phyloP scores from a whole-genome alignment of 2,329 filamentous ascomycete species.

The Davidsoniella eucalypti region DNA sequence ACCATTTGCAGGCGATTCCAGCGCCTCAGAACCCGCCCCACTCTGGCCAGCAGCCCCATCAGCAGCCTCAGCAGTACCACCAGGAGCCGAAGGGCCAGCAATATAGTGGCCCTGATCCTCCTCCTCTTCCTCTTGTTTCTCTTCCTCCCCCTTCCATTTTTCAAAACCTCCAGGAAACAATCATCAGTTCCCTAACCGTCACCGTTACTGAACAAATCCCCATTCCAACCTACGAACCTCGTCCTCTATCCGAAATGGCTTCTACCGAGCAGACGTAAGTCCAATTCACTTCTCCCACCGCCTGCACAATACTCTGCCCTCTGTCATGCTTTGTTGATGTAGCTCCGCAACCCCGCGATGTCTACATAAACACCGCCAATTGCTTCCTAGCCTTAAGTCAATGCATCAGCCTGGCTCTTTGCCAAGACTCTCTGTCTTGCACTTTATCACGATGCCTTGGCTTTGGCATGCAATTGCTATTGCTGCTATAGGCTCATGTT shows the following conservation, averaged over 20 bases:
- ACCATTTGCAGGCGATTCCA: neutral
- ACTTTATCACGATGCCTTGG: neutral
- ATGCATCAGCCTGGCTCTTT: no score
- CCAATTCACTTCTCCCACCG: neutral
- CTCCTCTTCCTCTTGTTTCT: constrained; percentile 8
- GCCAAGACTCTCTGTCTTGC: no score
- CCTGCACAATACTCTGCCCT: no score
- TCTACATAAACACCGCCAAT: constrained; percentile 1
- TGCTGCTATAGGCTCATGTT: neutral
- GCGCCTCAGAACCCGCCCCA: neutral
- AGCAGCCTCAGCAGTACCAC: constrained; percentile 9
- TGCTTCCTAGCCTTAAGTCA: constrained; percentile 1
- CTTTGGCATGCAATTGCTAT: neutral
- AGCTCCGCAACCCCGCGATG: no score
- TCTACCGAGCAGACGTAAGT: constrained; percentile 55
- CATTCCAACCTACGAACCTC: constrained; percentile 6
- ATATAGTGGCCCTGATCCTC: constrained; percentile 11
- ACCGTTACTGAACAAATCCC: constrained; percentile 6
- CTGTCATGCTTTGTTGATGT: no score
- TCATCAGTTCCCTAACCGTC: constrained; percentile 5
- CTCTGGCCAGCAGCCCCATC: neutral
- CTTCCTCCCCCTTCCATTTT: constrained; percentile 2
- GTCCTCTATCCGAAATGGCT: constrained; percentile 19
- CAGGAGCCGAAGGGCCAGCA: constrained; percentile 10
- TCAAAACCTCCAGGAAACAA: constrained; percentile 9